Evolutionary conservation across 345 rosid species (phyloP), one percentile per base, ranked within the genome.

Genomic region (Melastoma malabathricum): DNA sequence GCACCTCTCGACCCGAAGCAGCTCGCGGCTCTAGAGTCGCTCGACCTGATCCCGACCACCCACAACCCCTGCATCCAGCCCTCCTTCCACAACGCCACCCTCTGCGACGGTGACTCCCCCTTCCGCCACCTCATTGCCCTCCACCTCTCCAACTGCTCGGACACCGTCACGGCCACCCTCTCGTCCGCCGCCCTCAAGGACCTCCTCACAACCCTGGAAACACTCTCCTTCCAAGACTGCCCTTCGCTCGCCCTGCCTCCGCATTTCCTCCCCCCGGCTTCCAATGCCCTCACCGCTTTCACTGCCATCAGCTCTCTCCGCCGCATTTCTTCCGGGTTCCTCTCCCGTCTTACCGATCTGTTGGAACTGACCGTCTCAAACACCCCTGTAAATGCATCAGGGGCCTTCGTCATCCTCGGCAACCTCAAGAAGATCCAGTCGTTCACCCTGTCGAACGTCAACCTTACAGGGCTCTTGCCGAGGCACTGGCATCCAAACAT

Each of bases 1-100:
- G 66, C 89, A 18, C 68, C 86, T 20, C 47, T 90, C 58, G 94
- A 82, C 79, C 93, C 94, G 15, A 80, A 84, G 52, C 92, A 90
- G 46, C 72, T 82, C 18, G 68, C 60, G 54, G 87, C 98, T 13
- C 96, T 84, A 1, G 73, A 72, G 45, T 82, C 96, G 44, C 77
- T 90, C 48, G 63, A 79, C 68, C 38, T 31, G 38, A 69, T 86
- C 19, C 94, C 89, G 50, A 71, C 92, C 47, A 27, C 64, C 38
- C 71, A 64, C 58, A 74, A 82, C 67, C 92, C 94, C n/a, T 90
- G 96, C 64, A 65, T 65, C 46, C 65, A 62, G 48, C 62, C 68
- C 55, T 67, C 68, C 57, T 31, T 31, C 7, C 38, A 31, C 10
- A 31, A 31, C 38, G 57, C 78, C 60, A 68, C 82, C 74, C 0